Conservation (phyloP, 2,329 filamentous ascomycete genomes). For the Aspergillus pseudoglaucus region DNA sequence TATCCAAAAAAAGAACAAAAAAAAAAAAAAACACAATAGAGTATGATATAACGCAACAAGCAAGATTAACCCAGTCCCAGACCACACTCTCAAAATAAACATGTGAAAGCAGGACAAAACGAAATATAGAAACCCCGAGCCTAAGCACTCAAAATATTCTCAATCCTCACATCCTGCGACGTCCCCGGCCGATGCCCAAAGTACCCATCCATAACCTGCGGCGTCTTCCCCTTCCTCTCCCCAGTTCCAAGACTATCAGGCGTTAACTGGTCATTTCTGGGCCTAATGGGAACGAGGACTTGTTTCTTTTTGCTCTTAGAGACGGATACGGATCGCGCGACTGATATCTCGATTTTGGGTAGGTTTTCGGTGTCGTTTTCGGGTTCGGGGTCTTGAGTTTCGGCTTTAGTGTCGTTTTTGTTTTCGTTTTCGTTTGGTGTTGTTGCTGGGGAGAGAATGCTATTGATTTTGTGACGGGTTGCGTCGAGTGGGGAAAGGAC, state of each 20-base stretch:
- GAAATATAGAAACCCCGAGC: too few species aligned
- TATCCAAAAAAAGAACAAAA: neutral
- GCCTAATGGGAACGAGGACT: slow-evolving; percentile 30
- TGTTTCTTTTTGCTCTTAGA: slow-evolving; percentile 28
- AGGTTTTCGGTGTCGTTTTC: slow-evolving; percentile 6
- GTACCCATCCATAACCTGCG: slow-evolving; percentile 22
- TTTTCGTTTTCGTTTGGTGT: slow-evolving; percentile 15
- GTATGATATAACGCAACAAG: neutral
- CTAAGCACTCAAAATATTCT: slow-evolving; percentile 8
- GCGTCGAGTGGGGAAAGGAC: slow-evolving; percentile 11
- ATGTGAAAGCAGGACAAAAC: too few species aligned
- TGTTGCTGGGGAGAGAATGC: slow-evolving; percentile 12
- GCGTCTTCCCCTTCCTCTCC: slow-evolving; percentile 19
- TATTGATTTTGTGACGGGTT: slow-evolving; percentile 6
- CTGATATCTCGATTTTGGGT: slow-evolving; percentile 28
- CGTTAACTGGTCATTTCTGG: slow-evolving; percentile 16
- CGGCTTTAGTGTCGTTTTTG: slow-evolving; percentile 5
- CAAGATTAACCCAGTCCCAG: too few species aligned
- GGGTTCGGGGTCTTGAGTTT: slow-evolving; percentile 2
- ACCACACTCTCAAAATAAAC: too few species aligned
- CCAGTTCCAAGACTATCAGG: slow-evolving; percentile 23
- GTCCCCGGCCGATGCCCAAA: slow-evolving; percentile 24
- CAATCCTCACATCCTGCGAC: slow-evolving; percentile 28
- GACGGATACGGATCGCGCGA: slow-evolving; percentile 35
- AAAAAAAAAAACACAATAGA: neutral